These are phyloP conservation scores for Coccomyxa sp. DNA, from an alignment of 139 green algal genomes.

Conservation along the genomic window DNA sequence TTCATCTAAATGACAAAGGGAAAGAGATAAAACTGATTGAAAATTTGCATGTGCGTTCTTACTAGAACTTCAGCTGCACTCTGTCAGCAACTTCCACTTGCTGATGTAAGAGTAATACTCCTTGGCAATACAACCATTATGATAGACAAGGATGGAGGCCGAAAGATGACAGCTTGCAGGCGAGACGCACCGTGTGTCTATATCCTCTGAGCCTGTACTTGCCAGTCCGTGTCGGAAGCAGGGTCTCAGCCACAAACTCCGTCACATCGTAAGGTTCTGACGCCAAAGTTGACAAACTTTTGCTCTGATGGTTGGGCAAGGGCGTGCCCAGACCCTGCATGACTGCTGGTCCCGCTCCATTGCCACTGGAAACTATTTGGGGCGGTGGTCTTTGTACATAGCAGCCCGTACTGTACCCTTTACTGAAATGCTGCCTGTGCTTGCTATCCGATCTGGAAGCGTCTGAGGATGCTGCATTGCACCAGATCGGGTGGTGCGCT, in stretches of 20 bases:
- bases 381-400: neutral
- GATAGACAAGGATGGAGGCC: neutral
- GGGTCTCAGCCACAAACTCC: slow-evolving; percentile 86
- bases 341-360: neutral
- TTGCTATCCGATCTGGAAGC: too few species aligned
- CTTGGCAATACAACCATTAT: too few species aligned
- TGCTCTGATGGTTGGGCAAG: neutral
- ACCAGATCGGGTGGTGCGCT: too few species aligned
- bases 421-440: neutral
- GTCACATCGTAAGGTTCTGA: slow-evolving; percentile 27
- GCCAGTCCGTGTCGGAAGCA: slow-evolving; percentile 80
- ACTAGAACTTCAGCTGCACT: too few species aligned
- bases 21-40: too few species aligned
- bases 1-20: too few species aligned
- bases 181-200: slow-evolving; percentile 68
- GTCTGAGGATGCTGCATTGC: too few species aligned
- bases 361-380: neutral
- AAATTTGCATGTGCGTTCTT: too few species aligned
- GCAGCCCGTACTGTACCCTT: neutral
- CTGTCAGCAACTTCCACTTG: too few species aligned
- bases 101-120: too few species aligned
- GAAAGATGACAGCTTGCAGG: neutral
- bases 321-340: neutral
- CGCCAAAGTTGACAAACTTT: neutral
- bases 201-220: slow-evolving; percentile 86